Percentiles rank a stretch among this genome's conserved stretches.
These are phyloP conservation scores for Cercospora brassicicola DNA, from an alignment of 2,329 filamentous ascomycete genomes.

Conservation along the genomic window DNA sequence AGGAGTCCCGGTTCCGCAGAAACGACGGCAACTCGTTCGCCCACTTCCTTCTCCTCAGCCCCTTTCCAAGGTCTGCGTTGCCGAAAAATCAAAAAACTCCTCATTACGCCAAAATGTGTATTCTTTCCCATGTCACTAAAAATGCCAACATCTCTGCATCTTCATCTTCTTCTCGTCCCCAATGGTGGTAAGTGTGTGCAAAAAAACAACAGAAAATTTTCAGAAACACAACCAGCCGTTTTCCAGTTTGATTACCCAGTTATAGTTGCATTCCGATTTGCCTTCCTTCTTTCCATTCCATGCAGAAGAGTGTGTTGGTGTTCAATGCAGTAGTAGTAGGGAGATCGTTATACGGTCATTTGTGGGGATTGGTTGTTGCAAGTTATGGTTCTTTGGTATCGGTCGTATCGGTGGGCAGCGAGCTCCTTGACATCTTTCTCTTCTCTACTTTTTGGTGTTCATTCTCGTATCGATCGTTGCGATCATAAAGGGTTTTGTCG, in stretches of 20 bases:
- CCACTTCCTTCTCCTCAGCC: neutral
- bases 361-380: neutral
- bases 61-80: neutral
- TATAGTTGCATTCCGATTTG: neutral
- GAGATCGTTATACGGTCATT: neutral
- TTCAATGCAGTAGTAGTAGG: constrained; percentile 2
- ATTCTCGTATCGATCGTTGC: constrained; percentile 26
- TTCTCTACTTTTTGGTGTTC: constrained; percentile 27
- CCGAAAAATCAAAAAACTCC: neutral
- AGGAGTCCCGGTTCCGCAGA: neutral
- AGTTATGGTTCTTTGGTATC: constrained; percentile 1
- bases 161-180: neutral
- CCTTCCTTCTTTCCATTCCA: neutral
- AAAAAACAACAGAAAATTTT: neutral
- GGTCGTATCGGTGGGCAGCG: constrained; percentile 23
- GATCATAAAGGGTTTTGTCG: constrained; percentile 23
- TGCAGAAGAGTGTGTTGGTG: neutral
- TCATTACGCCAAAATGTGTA: neutral
- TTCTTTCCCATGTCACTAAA: neutral
- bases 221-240: neutral
- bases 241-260: neutral
- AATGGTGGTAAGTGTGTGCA: neutral
- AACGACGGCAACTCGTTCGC: neutral
- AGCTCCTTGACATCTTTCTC: constrained; percentile 23
- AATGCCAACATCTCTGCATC: neutral